Base-by-base conservation (phyloP, 306 rosid genomes). In the Coriaria nepalensis region DNA sequence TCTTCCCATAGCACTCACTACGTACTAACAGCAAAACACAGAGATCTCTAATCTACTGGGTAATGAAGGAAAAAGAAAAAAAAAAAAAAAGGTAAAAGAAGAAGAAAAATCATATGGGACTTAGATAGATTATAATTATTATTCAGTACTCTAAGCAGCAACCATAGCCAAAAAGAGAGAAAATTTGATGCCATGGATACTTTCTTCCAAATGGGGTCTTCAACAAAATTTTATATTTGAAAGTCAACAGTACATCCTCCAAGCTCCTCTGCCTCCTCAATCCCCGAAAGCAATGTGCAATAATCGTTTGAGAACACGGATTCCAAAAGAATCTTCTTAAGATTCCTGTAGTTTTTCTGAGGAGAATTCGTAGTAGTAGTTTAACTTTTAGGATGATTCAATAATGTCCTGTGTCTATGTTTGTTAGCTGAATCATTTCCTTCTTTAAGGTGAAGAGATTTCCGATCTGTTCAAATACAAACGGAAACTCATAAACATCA, bases 231-330 rank as follows among this genome's bases (percentile, higher is more conserved):
- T 55, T 46, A 78, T 64, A 83, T 73, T 55, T 75, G 80, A 68
- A 80, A 83, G 69, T 87, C 94, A 65, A 87, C 69, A 49, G 66
- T 62, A 57, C 79, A 78, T 56, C 69, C 74, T 51, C 84, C 76
- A 51, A 70, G 48, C 52, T 57, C 59, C 68, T 79, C 82, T 60
- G 92, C 86, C 15, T 64, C 69, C 63, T 72, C 79, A 55, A 80
- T 63, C 34, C 75, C 60, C 55, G 61, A 33, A 13, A 69, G 50
- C 33, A 73, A 54, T 3, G 73, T 73, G 47, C 47, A 29, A 43
- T 53, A 39, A 57, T 20, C 29, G 1, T 75, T 55, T 4, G 64
- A 57, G 43, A 45, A 60, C 33, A 57, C 46, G 5, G 86, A 58
- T 47, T 70, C 75, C 20, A 71, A 71, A 37, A 69, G 46, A 40